Evolutionary conservation across 1,139 yeast genomes (phyloP), one percentile per base, ranked within the genome.

Genomic region (Taphrina populina): DNA sequence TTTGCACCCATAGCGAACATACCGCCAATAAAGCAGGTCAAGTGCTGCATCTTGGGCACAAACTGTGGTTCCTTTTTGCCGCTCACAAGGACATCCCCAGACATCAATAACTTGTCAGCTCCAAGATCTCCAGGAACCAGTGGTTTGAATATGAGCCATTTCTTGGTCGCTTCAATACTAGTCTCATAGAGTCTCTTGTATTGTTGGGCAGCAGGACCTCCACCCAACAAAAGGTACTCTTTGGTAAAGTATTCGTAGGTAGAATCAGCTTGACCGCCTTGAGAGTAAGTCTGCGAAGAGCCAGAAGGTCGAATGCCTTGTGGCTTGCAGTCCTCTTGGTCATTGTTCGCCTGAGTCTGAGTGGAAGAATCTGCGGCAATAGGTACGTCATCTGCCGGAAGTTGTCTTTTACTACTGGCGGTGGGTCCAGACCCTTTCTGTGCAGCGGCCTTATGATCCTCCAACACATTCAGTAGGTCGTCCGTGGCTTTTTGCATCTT

Each of bases 171-270:
- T 1, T 66, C 67, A 41, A 71, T 66, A 41, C 79, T 71, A 2
- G 64, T 62, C 3, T 66, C 63, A 59, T 76, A 77, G 58, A 73
- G 61, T 19, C 62, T 57, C 58, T 66, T 49, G 65, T 74, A 69
- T 33, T 65, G 64, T 1, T 62, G 62, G 20, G 66, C 69, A 4
- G 30, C 46, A 8, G 26, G 17, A 5, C 76, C 63, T 69, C 84
- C 77, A 69, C 82, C 71, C 66, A 79, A 69, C 13, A 76, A 63
- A 53, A 73, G 73, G 58, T 83, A 87, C 69, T 88, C 96, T 69
- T 90, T 90, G 63, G 88, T 74, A 55, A 90, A 74, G 68, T 88
- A 88, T 69, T 90, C 96, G 66, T 90, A 90, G 67, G 88, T 90
- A 1, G 96, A 87, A 68, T 88, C 97, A 49, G 95, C 96, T 64